Base-by-base conservation (phyloP, 495 filamentous ascomycete genomes). In the Apodospora peruviana region DNA sequence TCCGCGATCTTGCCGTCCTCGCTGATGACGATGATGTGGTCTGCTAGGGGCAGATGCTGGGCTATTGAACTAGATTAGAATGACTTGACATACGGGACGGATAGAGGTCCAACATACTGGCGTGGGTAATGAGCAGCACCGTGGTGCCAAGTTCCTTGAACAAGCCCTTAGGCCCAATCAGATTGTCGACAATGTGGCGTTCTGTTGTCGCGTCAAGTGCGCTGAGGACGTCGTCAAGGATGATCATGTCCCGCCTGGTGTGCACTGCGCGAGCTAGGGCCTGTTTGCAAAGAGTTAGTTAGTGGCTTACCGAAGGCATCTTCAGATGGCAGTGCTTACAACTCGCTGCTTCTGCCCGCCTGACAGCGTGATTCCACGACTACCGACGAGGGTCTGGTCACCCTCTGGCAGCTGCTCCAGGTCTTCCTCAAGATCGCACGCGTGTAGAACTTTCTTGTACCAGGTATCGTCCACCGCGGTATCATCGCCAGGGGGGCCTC, bases 291-390 rank as follows among this genome's bases (percentile, higher is more conserved):
- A n/a, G n/a, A n/a, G n/a, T n/a, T n/a, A n/a, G n/a, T 24, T 11
- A 22, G 50, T 4, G 11, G 5, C 25, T n/a, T n/a, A n/a, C n/a
- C n/a, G n/a, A n/a, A 20, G 32, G 18, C n/a, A 37, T 39, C 38
- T 14, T 58, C 18, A 49, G 24, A 20, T n/a, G 20, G 11, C 22
- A 17, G 44, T 25, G 24, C 68, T 37, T 63, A 73, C 70, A 19
- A 85, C 40, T 32, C 84, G 75, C 47, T 84, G 81, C 46, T 78
- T 79, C 55, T 86, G 83, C 0, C 83, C 84, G 8, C 84, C 84
- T n/a, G 78, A 82, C 0, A 87, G 68, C 0, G 77, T 83, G 40
- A 81, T 76, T 11, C 84, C 84, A 57, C 78, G 74, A 51, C 80
- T 78, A 10, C 84, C 84, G 36, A 86, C 71, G 32, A 79, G 68